A percentile compares a stretch with the other conserved stretches of the same genome.
Conservation (phyloP, 108 stramenopile genomes). For the Stephanodiscus minutulus region DNA sequence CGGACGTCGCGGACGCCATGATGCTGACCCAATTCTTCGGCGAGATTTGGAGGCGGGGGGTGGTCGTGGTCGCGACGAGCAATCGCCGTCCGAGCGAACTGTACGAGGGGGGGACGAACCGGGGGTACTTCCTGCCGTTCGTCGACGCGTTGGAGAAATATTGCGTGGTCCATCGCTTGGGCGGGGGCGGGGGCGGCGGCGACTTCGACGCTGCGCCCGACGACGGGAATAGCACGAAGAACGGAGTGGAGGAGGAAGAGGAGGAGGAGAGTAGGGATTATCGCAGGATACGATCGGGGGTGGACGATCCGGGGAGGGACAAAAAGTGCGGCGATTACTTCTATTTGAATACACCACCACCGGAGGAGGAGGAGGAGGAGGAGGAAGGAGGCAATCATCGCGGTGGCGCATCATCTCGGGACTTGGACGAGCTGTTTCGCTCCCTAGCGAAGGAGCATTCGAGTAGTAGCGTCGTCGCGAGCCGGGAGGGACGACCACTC, state of each 20-base stretch:
- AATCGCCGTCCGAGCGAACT: constrained; percentile 92
- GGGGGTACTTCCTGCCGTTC: constrained; percentile 95
- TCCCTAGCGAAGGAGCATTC: constrained; percentile 10
- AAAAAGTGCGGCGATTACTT: constrained; percentile 29
- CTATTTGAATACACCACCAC: constrained; percentile 18
- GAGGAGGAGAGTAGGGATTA: constrained; percentile 30
- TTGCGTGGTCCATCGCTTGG: constrained; percentile 76
- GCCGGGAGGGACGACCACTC: constrained; percentile 27
- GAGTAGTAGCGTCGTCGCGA: constrained; percentile 6
- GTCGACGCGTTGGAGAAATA: constrained; percentile 80
- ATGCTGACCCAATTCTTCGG: constrained; percentile 83
- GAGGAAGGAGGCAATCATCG: no score
- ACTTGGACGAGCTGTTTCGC: constrained; percentile 36
- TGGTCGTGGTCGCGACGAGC: constrained; percentile 93
- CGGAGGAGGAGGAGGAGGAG: constrained; percentile 3
- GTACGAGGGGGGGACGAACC: constrained; percentile 95
- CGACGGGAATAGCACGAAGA: no score
- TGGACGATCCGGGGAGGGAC: constrained; percentile 6
- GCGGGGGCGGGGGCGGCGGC: constrained; percentile 45
- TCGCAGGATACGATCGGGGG: constrained; percentile 36
- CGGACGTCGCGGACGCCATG: constrained; percentile 96
- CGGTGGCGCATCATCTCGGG: no score
- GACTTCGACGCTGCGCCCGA: no score
- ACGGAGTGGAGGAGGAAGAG: no score
- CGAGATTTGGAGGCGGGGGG: constrained; percentile 66